phyloP scores from a whole-genome alignment of 441 rosid genomes.

The Syzygium syzygioides region DNA sequence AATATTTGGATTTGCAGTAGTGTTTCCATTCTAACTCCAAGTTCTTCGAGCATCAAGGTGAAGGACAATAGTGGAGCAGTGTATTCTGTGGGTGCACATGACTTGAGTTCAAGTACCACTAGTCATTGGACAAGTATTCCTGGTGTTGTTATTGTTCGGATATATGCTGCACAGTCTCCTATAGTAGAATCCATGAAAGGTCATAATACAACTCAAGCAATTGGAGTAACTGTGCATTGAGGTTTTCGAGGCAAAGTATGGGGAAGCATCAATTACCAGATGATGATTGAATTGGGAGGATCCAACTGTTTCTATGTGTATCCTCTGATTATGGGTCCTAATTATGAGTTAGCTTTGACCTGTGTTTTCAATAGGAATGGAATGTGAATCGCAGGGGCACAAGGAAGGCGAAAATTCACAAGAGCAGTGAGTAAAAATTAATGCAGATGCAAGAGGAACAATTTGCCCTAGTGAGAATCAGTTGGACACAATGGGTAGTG shows the following conservation, averaged over 20 bases:
- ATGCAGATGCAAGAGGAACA: not conserved
- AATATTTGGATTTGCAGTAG: not conserved
- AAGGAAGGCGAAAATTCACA: not conserved
- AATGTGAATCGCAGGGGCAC: not conserved
- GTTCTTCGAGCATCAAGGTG: constrained; percentile 14
- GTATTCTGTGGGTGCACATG: constrained; percentile 6
- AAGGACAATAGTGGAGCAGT: not conserved
- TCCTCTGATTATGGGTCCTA: not conserved
- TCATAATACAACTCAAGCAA: not conserved
- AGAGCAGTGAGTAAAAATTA: not conserved
- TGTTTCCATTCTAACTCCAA: not conserved
- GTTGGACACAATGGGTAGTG: not conserved
- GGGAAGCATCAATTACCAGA: not conserved
- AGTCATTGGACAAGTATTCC: not conserved
- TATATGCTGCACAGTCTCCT: not conserved
- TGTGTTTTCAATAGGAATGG: not conserved
- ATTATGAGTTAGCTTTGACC: not conserved
- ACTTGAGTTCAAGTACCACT: not conserved
- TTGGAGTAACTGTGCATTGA: not conserved
- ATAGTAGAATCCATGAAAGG: not conserved
- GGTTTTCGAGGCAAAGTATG: not conserved
- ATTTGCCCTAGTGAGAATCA: not conserved
- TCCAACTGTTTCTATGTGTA: not conserved
- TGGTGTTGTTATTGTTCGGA: not conserved
- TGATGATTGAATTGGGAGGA: not conserved